Evolutionary conservation across 352 stramenopile genomes (phyloP).

Genomic region (Albugo laibachii): DNA sequence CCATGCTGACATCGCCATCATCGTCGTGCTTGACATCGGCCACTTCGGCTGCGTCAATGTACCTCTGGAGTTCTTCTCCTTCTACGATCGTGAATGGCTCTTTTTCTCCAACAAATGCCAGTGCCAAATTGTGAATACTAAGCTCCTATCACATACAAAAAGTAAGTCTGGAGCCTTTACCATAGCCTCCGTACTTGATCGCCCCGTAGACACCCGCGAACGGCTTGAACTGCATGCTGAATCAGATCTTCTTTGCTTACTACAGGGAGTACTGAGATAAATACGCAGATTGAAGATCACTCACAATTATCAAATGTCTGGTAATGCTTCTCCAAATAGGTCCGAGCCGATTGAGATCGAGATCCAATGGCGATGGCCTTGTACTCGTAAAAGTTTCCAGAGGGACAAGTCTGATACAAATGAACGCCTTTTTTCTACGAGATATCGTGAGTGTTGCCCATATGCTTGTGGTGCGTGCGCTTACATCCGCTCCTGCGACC

Average conservation of each 20-base stretch:
- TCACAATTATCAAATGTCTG: slow-evolving; percentile 79
- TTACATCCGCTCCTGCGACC: slow-evolving; percentile 79
- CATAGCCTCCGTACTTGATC: slow-evolving; percentile 30
- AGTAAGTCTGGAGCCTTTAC: background rate
- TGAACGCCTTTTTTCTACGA: slow-evolving; percentile 90
- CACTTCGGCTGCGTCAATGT: slow-evolving; percentile 79
- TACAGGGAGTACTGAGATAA: slow-evolving; percentile 7
- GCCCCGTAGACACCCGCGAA: slow-evolving; percentile 89
- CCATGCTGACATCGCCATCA: slow-evolving; percentile 62
- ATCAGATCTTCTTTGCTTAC: slow-evolving; percentile 91
- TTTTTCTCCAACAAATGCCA: slow-evolving; percentile 89
- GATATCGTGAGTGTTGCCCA: background rate
- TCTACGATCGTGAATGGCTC: slow-evolving; percentile 90
- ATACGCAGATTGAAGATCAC: slow-evolving; percentile 4
- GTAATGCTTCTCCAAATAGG: slow-evolving; percentile 98
- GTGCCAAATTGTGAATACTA: slow-evolving; percentile 80
- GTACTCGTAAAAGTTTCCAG: slow-evolving; percentile 98
- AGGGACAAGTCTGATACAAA: slow-evolving; percentile 97
- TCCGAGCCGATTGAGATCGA: slow-evolving; percentile 91
- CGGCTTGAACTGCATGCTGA: slow-evolving; percentile 92
- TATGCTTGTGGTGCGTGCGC: slow-evolving; percentile 5
- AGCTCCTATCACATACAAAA: slow-evolving; percentile 45
- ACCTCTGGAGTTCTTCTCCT: slow-evolving; percentile 84
- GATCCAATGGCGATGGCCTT: slow-evolving; percentile 95
- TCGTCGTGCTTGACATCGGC: slow-evolving; percentile 60